phyloP scores from a whole-genome alignment of 352 stramenopile species.

The Phytopythium cucurbitacearum region DNA sequence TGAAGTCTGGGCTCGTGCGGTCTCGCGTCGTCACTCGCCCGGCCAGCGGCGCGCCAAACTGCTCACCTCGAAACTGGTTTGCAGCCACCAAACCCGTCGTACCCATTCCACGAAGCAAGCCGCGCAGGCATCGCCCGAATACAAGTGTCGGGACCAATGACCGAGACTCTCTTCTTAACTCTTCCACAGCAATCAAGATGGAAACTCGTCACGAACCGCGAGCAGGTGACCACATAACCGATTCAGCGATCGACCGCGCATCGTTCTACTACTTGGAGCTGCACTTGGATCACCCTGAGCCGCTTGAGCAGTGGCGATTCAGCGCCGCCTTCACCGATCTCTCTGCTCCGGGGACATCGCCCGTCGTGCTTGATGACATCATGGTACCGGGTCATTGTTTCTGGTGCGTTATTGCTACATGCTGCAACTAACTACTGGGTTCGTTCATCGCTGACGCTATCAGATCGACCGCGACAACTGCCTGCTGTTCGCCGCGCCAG shows the following conservation, averaged over 20 bases:
- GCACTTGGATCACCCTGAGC: slow-evolving; percentile 32
- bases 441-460: neutral
- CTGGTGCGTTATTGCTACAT: neutral
- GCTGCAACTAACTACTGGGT: neutral
- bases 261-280: slow-evolving; percentile 57
- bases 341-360: slow-evolving; percentile 16
- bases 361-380: slow-evolving; percentile 36
- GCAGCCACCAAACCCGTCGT: neutral
- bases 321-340: slow-evolving; percentile 41
- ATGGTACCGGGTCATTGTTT: slow-evolving; percentile 12
- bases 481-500: slow-evolving; percentile 24
- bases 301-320: slow-evolving; percentile 37
- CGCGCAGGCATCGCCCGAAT: neutral
- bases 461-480: slow-evolving; percentile 45
- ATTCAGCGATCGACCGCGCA: slow-evolving; percentile 16
- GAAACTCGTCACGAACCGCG: neutral
- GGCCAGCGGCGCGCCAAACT: neutral
- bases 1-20: neutral
- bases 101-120: neutral
- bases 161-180: too few relatives aligned
- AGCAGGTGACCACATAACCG: neutral
- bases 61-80: slow-evolving; percentile 1
- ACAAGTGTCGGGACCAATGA: too few relatives aligned
- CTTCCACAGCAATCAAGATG: neutral
- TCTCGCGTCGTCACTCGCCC: neutral